A percentile compares a stretch with the other conserved stretches of the same genome.
Conservation (phyloP, 129 eudicot genomes). For the Centrapalus pauciflorus region DNA sequence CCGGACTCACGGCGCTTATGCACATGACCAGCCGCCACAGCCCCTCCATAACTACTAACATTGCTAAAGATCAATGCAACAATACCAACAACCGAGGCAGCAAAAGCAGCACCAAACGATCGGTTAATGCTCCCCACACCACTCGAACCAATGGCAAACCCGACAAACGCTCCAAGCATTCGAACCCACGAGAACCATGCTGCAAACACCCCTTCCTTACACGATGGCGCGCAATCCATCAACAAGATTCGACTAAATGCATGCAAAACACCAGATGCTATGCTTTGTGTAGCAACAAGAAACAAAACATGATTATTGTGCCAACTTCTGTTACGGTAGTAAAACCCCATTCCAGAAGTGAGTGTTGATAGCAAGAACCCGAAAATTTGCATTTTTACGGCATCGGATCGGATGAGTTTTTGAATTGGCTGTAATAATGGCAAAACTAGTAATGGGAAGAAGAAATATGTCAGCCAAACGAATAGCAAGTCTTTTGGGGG, state of each 20-base stretch:
- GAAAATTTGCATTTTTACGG: constrained; percentile 74
- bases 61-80: constrained; percentile 62
- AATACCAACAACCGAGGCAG: constrained; percentile 47
- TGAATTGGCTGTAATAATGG: constrained; percentile 63
- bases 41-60: constrained; percentile 69
- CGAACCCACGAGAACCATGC: constrained; percentile 81
- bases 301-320: constrained; percentile 30
- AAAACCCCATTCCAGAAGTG: constrained; percentile 64
- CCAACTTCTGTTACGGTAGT: constrained; percentile 46
- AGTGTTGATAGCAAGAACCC: constrained; percentile 51
- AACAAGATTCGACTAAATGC: constrained; percentile 56
- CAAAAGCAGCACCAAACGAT: constrained; percentile 64
- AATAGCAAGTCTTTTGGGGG: constrained; percentile 30
- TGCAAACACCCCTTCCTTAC: constrained; percentile 70
- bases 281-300: constrained; percentile 48
- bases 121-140: constrained; percentile 38
- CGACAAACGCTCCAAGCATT: constrained; percentile 59
- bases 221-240: constrained; percentile 76
- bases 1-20: constrained; percentile 31
- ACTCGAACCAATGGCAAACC: constrained; percentile 55
- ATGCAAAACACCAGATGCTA: constrained; percentile 54
- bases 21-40: constrained; percentile 73
- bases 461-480: constrained; percentile 55
- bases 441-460: constrained; percentile 49
- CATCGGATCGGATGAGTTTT: constrained; percentile 55